A percentile compares a stretch with the other conserved stretches of the same genome.
These are phyloP conservation scores for Ogataea saltuana DNA, from an alignment of 805 yeast species.

Conservation along the genomic window DNA sequence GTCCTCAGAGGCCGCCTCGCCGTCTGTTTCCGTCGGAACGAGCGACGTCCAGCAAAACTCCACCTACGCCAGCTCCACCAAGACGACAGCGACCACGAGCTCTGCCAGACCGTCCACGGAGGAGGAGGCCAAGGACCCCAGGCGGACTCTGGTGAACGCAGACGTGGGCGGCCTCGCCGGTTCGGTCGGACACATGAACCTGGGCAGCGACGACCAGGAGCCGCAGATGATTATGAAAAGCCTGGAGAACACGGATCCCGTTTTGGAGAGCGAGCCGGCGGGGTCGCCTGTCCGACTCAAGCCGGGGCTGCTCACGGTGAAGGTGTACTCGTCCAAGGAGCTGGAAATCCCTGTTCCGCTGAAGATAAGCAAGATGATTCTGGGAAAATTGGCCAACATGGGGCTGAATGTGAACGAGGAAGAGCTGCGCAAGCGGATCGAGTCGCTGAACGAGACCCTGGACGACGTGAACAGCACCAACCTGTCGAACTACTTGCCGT, in stretches of 20 bases:
- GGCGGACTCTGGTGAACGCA: slow-evolving; percentile 26
- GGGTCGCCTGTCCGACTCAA: slow-evolving; percentile 23
- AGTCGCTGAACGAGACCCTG: slow-evolving; percentile 30
- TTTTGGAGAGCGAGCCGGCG: slow-evolving; percentile 27
- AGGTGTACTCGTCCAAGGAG: slow-evolving; percentile 68
- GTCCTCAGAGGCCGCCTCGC: slow-evolving; percentile 16
- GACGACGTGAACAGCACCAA: slow-evolving; percentile 31
- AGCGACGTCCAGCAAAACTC: slow-evolving; percentile 5
- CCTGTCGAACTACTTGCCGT: slow-evolving; percentile 44
- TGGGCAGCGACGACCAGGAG: slow-evolving; percentile 12
- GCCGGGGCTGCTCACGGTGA: slow-evolving; percentile 78
- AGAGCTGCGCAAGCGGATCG: slow-evolving; percentile 36
- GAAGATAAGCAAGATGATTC: slow-evolving; percentile 60
- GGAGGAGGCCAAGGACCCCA: slow-evolving; percentile 21
- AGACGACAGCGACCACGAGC: slow-evolving; percentile 9
- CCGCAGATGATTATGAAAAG: slow-evolving; percentile 29
- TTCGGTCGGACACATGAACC: slow-evolving; percentile 16
- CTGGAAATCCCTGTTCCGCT: slow-evolving; percentile 71
- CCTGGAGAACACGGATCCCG: slow-evolving; percentile 37
- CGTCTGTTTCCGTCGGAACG: slow-evolving; percentile 8
- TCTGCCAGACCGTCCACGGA: slow-evolving; percentile 13
- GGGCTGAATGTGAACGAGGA: slow-evolving; percentile 43
- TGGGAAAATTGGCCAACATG: slow-evolving; percentile 65
- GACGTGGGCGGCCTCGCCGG: slow-evolving; percentile 17
- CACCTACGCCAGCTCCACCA: slow-evolving; percentile 15